phyloP scores from a whole-genome alignment of 2,329 filamentous ascomycete genomes.

The Neofusicoccum cordaticola region DNA sequence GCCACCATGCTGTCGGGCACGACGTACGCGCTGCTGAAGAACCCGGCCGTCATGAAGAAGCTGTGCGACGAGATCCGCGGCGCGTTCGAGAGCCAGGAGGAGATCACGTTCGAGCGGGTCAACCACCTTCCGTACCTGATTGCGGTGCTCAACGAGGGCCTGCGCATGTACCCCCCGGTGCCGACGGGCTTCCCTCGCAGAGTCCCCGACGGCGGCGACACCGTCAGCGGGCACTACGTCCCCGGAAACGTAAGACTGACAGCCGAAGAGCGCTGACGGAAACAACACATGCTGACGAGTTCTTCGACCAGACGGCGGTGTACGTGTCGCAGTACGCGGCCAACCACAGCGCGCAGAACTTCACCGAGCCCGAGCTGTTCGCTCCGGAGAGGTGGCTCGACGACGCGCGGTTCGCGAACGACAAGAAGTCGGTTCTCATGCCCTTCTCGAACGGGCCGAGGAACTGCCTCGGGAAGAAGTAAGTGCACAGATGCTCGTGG shows the following conservation, averaged over 20 bases:
- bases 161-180: slow-evolving; percentile 48
- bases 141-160: slow-evolving; percentile 46
- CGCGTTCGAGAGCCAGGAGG: slow-evolving; percentile 27
- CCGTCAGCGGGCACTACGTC: slow-evolving; percentile 38
- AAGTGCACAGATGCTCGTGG: slow-evolving; percentile 19
- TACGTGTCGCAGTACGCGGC: slow-evolving; percentile 29
- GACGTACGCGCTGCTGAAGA: slow-evolving; percentile 30
- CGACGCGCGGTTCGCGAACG: slow-evolving; percentile 24
- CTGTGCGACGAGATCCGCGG: slow-evolving; percentile 28
- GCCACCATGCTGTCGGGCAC: slow-evolving; percentile 33
- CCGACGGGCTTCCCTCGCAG: slow-evolving; percentile 40
- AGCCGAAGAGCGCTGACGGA: slow-evolving; percentile 21
- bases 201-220: slow-evolving; percentile 34
- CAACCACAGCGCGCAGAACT: slow-evolving; percentile 31
- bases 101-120: slow-evolving; percentile 33
- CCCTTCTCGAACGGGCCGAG: slow-evolving; percentile 37
- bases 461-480: slow-evolving; percentile 38
- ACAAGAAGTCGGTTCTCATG: slow-evolving; percentile 28
- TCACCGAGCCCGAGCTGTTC: slow-evolving; percentile 31
- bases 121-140: slow-evolving; percentile 39
- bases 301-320: slow-evolving; percentile 25
- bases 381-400: slow-evolving; percentile 36
- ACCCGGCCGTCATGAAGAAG: slow-evolving; percentile 25
- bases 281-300: slow-evolving; percentile 17
- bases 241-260: slow-evolving; percentile 29